A percentile compares a stretch with the other conserved stretches of the same genome.
Evolutionary conservation across 2,329 filamentous ascomycete genomes (phyloP).

Genomic region (Sphaerulina vaccinii): DNA sequence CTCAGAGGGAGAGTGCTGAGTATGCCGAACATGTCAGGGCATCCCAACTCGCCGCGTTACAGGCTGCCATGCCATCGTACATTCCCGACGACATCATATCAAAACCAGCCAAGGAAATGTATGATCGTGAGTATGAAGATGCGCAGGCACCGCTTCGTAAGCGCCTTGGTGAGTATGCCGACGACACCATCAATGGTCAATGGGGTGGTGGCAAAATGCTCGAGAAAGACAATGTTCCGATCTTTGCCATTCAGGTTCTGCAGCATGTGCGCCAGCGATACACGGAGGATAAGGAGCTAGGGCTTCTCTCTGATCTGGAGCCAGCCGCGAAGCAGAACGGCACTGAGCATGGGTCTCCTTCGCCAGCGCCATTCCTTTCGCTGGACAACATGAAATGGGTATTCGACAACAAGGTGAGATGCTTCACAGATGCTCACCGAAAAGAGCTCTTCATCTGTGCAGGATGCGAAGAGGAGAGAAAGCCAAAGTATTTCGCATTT

Average conservation of each 20-base stretch:
- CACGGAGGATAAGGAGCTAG: conserved; percentile 41
- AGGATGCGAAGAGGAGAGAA: conserved; percentile 58
- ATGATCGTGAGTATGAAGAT: conserved; percentile 70
- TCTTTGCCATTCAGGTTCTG: conserved; percentile 71
- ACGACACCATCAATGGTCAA: conserved; percentile 64
- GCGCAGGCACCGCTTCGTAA: conserved; percentile 66
- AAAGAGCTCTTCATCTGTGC: conserved; percentile 77
- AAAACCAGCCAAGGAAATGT: conserved; percentile 56
- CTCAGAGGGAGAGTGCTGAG: conserved; percentile 66
- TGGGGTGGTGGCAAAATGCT: conserved; percentile 66
- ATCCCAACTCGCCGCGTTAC: conserved; percentile 40
- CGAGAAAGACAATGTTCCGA: conserved; percentile 61
- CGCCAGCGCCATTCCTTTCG: conserved; percentile 50
- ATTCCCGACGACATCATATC: conserved; percentile 49
- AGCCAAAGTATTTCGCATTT: conserved; percentile 68
- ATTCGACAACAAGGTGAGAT: conserved; percentile 74
- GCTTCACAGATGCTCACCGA: conserved; percentile 62
- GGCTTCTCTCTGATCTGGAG: conserved; percentile 24
- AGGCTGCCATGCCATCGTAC: conserved; percentile 49
- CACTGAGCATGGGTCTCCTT: conserved; percentile 23
- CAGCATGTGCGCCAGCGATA: conserved; percentile 56
- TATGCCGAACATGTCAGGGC: conserved; percentile 53
- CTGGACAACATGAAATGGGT: conserved; percentile 86
- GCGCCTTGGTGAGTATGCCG: conserved; percentile 64
- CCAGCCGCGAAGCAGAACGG: conserved; percentile 13